phyloP scores from a whole-genome alignment of 805 yeast genomes.

The Lachancea lanzarotensis region DNA sequence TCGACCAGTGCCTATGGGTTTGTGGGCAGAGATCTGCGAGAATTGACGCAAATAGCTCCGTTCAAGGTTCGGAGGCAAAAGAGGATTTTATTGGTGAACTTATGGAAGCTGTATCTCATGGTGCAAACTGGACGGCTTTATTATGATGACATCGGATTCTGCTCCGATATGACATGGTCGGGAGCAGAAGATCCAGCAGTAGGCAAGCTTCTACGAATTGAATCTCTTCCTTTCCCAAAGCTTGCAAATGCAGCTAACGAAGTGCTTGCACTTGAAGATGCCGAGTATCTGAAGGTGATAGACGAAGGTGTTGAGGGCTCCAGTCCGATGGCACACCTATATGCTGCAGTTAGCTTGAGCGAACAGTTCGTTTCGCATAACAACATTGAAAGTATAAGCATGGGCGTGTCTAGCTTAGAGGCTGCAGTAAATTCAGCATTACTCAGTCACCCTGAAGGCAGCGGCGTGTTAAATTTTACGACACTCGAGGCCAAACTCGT shows the following conservation, averaged over 20 bases:
- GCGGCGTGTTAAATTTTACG: not conserved
- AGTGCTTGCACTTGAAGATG: not conserved
- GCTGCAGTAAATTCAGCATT: not conserved
- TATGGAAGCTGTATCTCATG: not conserved
- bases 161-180: not conserved
- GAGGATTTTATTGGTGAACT: not conserved
- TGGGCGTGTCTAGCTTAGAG: not conserved
- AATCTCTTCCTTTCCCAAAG: not conserved
- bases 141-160: not conserved
- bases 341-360: not conserved
- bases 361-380: not conserved
- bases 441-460: not conserved
- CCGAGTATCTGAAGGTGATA: no score
- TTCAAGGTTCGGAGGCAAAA: not conserved
- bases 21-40: not conserved
- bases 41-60: not conserved
- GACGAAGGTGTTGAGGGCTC: no score
- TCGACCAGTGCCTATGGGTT: not conserved
- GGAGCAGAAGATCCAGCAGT: not conserved
- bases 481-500: not conserved
- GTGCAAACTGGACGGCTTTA: not conserved
- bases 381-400: not conserved
- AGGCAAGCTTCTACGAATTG: not conserved
- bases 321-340: not conserved
- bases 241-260: not conserved